These are phyloP conservation scores for Aurinia saxatilis DNA, from an alignment of 345 rosid species.

Conservation along the genomic window DNA sequence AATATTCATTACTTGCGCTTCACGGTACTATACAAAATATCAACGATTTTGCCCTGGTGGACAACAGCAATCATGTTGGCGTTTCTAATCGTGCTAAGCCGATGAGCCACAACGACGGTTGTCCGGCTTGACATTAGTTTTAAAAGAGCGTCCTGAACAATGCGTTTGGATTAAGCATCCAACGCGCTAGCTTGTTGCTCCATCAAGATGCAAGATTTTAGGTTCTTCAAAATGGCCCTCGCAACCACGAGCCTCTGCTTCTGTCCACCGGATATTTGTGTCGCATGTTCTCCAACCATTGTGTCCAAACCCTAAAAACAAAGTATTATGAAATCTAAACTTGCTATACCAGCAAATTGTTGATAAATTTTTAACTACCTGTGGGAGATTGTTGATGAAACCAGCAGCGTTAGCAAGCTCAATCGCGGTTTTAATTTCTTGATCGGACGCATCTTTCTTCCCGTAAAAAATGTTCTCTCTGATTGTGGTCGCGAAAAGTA, in stretches of 20 bases:
- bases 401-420: too few species aligned
- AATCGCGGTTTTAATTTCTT: too few species aligned
- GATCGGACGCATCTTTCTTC: not conserved
- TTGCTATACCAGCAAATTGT: not conserved
- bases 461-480: slow-evolving; percentile 30
- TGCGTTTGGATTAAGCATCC: slow-evolving; percentile 44
- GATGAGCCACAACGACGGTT: slow-evolving; percentile 42
- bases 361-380: too few species aligned
- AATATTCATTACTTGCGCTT: too few species aligned
- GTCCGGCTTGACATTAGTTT: slow-evolving; percentile 34
- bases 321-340: slow-evolving; percentile 13
- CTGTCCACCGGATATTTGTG: slow-evolving; percentile 55
- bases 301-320: slow-evolving; percentile 39
- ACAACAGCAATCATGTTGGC: slow-evolving; percentile 48
- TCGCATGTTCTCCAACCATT: slow-evolving; percentile 42
- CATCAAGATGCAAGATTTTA: slow-evolving; percentile 76
- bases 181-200: slow-evolving; percentile 71
- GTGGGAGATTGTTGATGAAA: too few species aligned
- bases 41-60: slow-evolving; percentile 40
- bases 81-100: slow-evolving; percentile 37
- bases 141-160: slow-evolving; percentile 45
- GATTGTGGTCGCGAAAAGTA: slow-evolving; percentile 24
- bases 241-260: slow-evolving; percentile 70
- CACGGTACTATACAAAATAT: slow-evolving; percentile 2
- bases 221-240: slow-evolving; percentile 65